Percentiles rank a stretch among this genome's conserved stretches.
Conservation (phyloP, 176 grass and related monocot species). For the Typha latifolia region DNA sequence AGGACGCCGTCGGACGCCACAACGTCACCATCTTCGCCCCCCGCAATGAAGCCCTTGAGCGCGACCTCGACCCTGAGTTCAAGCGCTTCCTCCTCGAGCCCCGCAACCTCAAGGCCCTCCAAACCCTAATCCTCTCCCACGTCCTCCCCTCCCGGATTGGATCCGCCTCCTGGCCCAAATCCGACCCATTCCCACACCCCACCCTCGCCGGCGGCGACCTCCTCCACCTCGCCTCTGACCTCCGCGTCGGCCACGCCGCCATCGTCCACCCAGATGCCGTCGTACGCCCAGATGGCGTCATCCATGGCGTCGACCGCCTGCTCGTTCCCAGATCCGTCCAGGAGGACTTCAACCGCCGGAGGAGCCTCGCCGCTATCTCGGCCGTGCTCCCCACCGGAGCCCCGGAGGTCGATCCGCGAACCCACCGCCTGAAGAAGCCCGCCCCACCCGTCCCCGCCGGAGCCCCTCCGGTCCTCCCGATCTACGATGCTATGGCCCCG, state of each 20-base stretch:
- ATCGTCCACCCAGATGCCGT: constrained; percentile 35
- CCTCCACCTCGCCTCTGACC: constrained; percentile 1
- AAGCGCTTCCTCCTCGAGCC: constrained; percentile 51
- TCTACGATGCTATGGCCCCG: constrained; percentile 51
- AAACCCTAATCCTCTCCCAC: constrained; percentile 59
- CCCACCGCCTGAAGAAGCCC: constrained; percentile 63
- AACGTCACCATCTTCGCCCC: constrained; percentile 54
- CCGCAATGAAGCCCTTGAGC: constrained; percentile 42
- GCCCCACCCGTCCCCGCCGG: constrained; percentile 32
- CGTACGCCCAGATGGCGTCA: constrained; percentile 52
- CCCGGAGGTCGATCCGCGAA: constrained; percentile 57
- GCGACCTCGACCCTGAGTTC: constrained; percentile 34
- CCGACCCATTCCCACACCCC: constrained; percentile 2
- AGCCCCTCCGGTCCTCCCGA: constrained; percentile 37
- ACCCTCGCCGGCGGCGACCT: constrained; percentile 46
- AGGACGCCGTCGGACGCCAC: constrained; percentile 43
- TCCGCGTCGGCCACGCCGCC: constrained; percentile 22
- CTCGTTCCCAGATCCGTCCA: constrained; percentile 57
- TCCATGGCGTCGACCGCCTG: constrained; percentile 54
- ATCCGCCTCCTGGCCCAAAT: background rate
- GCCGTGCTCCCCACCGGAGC: constrained; percentile 48
- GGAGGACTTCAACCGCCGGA: constrained; percentile 73
- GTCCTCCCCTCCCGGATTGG: constrained; percentile 43
- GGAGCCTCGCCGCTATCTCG: constrained; percentile 53
- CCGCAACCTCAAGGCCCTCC: constrained; percentile 49